Evolutionary conservation across 75 land plant genomes (phyloP).

Genomic region (Pinus tabuliformis): DNA sequence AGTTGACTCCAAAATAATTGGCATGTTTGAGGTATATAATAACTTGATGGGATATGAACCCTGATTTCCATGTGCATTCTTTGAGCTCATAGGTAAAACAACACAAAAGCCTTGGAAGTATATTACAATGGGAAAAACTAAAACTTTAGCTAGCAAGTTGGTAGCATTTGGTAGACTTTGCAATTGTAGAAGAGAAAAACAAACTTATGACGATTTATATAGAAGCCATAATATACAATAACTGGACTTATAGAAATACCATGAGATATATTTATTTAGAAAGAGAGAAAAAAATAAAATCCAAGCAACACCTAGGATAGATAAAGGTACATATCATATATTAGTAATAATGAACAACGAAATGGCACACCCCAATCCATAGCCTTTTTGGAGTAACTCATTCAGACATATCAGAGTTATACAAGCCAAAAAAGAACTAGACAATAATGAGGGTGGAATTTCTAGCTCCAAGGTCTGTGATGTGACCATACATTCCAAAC

Average conservation of each 20-base stretch:
- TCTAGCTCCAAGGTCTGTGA: slow-evolving; percentile 75
- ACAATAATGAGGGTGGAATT: slow-evolving; percentile 85
- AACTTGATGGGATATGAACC: slow-evolving; percentile 75
- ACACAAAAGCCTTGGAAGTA: slow-evolving; percentile 83
- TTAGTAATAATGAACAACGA: slow-evolving; percentile 89
- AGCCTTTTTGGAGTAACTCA: slow-evolving; percentile 86
- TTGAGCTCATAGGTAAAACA: slow-evolving; percentile 69
- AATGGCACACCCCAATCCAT: slow-evolving; percentile 89
- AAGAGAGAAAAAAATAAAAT: slow-evolving; percentile 14
- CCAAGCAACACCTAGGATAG: background rate
- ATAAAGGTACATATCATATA: slow-evolving; percentile 49
- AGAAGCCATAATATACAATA: no score
- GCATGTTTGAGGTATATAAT: slow-evolving; percentile 81
- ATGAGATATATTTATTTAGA: slow-evolving; percentile 62
- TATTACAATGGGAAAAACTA: slow-evolving; percentile 71
- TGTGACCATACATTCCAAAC: slow-evolving; percentile 89
- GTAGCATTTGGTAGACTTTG: slow-evolving; percentile 74
- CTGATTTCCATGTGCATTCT: slow-evolving; percentile 74
- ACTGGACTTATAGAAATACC: no score
- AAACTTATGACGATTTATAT: background rate
- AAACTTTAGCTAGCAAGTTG: slow-evolving; percentile 64
- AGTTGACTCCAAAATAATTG: slow-evolving; percentile 72
- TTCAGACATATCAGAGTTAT: slow-evolving; percentile 81
- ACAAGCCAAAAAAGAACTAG: slow-evolving; percentile 80
- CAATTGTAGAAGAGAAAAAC: background rate